Evolutionary conservation across 31 red algal species (phyloP).

Genomic region (Bonnemaisonia californica): DNA sequence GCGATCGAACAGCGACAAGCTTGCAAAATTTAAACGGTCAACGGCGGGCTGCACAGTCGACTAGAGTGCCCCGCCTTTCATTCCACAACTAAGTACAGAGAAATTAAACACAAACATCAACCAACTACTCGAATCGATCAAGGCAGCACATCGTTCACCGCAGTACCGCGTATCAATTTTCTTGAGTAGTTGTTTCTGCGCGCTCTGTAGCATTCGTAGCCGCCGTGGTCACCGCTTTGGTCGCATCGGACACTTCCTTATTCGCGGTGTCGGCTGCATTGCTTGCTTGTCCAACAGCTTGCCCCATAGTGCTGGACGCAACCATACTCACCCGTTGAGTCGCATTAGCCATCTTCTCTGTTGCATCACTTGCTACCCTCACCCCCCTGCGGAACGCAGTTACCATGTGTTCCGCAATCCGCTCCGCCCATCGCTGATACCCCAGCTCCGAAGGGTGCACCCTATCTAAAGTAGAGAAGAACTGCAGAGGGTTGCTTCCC

Average conservation of each 20-base stretch:
- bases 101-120: background rate
- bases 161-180: background rate
- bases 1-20: too few relatives aligned
- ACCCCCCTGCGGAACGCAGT: conserved; percentile 27
- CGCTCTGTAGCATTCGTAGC: background rate
- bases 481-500: conserved; percentile 62
- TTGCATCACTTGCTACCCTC: conserved; percentile 22
- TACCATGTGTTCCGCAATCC: conserved; percentile 81
- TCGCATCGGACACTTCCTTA: conserved; percentile 17
- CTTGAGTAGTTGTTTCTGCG: background rate
- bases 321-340: conserved; percentile 23
- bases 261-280: conserved; percentile 38
- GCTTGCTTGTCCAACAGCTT: conserved; percentile 31
- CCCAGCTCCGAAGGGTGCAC: conserved; percentile 79
- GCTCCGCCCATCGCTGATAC: conserved; percentile 71
- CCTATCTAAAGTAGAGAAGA: conserved; percentile 66
- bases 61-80: background rate
- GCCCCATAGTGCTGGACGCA: conserved; percentile 21
- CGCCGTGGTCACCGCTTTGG: conserved; percentile 14
- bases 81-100: background rate
- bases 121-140: background rate
- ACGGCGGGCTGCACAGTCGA: too few relatives aligned
- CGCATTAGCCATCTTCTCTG: conserved; percentile 8
- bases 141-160: too few relatives aligned
- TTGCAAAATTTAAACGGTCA: too few relatives aligned